A percentile compares a stretch with the other conserved stretches of the same genome.
Conservation (phyloP, 352 stramenopile species). For the Pythium coloratum region DNA sequence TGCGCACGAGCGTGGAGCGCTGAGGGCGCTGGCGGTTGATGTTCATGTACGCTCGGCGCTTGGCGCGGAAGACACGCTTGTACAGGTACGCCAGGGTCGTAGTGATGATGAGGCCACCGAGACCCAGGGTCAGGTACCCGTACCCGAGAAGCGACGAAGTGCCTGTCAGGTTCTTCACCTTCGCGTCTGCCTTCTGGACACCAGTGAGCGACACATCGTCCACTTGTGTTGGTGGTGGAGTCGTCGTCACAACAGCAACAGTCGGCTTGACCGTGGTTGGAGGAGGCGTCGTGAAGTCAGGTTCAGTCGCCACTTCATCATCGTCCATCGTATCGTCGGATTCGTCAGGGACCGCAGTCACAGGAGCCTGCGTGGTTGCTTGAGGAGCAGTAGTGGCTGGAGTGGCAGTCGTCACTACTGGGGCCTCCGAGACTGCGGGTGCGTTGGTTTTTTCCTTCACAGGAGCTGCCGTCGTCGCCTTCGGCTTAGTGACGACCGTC, state of each 20-base stretch:
- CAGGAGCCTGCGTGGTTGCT: background rate
- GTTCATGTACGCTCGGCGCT: conserved; percentile 68
- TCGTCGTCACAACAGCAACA: background rate
- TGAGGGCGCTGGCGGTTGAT: conserved; percentile 52
- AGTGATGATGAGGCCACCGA: conserved; percentile 60
- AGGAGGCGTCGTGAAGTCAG: conserved; percentile 17
- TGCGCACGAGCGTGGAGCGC: conserved; percentile 28
- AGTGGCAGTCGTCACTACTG: background rate
- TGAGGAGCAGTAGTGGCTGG: background rate
- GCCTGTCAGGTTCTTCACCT: conserved; percentile 24
- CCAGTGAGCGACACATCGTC: conserved; percentile 4
- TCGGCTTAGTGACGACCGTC: conserved; percentile 7
- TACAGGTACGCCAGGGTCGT: conserved; percentile 69
- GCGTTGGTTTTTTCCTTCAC: background rate
- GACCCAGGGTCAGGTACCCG: conserved; percentile 65
- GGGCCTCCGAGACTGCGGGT: background rate
- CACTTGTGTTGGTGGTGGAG: conserved; percentile 1
- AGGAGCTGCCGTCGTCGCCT: background rate
- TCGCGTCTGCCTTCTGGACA: conserved; percentile 24
- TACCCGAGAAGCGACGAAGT: conserved; percentile 49
- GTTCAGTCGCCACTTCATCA: conserved; percentile 26
- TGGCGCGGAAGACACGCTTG: conserved; percentile 59
- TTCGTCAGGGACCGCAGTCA: conserved; percentile 9
- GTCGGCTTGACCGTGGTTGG: conserved; percentile 3
- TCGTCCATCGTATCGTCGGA: conserved; percentile 23